Percentiles rank a stretch among this genome's conserved stretches.
phyloP scores from a whole-genome alignment of 345 rosid genomes.

The Bruguiera parviflora region DNA sequence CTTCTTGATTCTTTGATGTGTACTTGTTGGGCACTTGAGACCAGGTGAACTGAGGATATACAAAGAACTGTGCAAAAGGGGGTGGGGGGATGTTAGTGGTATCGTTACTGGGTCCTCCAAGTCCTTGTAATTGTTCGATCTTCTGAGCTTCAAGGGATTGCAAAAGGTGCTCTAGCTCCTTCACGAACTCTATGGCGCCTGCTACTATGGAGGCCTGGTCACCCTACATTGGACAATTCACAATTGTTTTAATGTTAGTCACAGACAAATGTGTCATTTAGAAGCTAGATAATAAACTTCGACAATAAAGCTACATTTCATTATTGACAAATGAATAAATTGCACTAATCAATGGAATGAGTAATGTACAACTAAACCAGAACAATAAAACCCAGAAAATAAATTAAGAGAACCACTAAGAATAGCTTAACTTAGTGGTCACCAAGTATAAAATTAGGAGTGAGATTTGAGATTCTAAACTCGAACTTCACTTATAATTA shows the following conservation, averaged over 20 bases:
- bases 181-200: constrained; percentile 85
- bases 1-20: constrained; percentile 40
- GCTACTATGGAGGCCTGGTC: constrained; percentile 95
- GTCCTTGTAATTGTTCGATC: constrained; percentile 24
- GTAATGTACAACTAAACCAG: too few relatives aligned
- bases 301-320: too few relatives aligned
- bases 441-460: too few relatives aligned
- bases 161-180: constrained; percentile 73
- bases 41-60: constrained; percentile 51
- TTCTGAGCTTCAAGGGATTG: constrained; percentile 68
- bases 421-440: too few relatives aligned
- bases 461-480: too few relatives aligned
- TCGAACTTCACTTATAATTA: too few relatives aligned
- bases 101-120: constrained; percentile 9
- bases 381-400: too few relatives aligned
- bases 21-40: constrained; percentile 48
- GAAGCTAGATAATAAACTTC: too few relatives aligned
- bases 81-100: constrained; percentile 10
- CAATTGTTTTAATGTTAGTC: background rate
- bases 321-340: too few relatives aligned
- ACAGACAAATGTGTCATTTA: too few relatives aligned
- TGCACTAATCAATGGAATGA: too few relatives aligned
- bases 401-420: too few relatives aligned
- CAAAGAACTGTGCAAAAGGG: constrained; percentile 52
- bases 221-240: constrained; percentile 44